Evolutionary conservation across 805 yeast species (phyloP).

Genomic region (Zygosaccharomyces pseudorouxii): DNA sequence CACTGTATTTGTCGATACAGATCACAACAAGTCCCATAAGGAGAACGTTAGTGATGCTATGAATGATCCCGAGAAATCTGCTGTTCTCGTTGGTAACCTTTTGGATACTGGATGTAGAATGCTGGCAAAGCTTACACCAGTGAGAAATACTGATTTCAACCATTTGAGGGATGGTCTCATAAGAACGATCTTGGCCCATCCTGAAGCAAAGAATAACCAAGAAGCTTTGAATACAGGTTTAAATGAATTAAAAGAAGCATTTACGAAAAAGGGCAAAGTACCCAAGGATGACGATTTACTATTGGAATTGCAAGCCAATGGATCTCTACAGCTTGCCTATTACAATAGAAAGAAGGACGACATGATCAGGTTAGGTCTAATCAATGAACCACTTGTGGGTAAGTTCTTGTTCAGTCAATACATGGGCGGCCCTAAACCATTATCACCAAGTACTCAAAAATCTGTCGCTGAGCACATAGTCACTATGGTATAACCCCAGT

Average conservation of each 20-base stretch:
- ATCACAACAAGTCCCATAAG: conserved; percentile 32
- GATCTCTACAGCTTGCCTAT: conserved; percentile 44
- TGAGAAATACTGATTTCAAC: conserved; percentile 84
- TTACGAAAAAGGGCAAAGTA: conserved; percentile 64
- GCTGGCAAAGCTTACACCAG: conserved; percentile 74
- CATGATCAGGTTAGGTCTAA: conserved; percentile 48
- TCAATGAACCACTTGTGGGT: conserved; percentile 57
- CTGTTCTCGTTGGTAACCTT: conserved; percentile 50
- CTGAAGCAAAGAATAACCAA: conserved; percentile 48
- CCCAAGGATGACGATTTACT: conserved; percentile 66
- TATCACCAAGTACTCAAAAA: conserved; percentile 28
- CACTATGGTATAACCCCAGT: conserved; percentile 12
- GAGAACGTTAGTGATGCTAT: conserved; percentile 43
- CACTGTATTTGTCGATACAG: conserved; percentile 35
- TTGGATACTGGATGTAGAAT: conserved; percentile 57
- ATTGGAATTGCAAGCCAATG: conserved; percentile 49
- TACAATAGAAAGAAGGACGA: conserved; percentile 39
- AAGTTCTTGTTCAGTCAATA: conserved; percentile 72
- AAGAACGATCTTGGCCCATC: conserved; percentile 68
- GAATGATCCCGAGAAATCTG: conserved; percentile 49
- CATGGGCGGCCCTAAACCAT: conserved; percentile 50
- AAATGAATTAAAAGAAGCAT: conserved; percentile 57
- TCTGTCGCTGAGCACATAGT: conserved; percentile 23
- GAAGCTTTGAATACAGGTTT: conserved; percentile 57
- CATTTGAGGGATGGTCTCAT: conserved; percentile 88